Percentiles rank a stretch among this genome's conserved stretches.
These are phyloP conservation scores for Pseudozyma hubeiensis DNA, from an alignment of 1,284 basidiomycete genomes.

Conservation along the genomic window DNA sequence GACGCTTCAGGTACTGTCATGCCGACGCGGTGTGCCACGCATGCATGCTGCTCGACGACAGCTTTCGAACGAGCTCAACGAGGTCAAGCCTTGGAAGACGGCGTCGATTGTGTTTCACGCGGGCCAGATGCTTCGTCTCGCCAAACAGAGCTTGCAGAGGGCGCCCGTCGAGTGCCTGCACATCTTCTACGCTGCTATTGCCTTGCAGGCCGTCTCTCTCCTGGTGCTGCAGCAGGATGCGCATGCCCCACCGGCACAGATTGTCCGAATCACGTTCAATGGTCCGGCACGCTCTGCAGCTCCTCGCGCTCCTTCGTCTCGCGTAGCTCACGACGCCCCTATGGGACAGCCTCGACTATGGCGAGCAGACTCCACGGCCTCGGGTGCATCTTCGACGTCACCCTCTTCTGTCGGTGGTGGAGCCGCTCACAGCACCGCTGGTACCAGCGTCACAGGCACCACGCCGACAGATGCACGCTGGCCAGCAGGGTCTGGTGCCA, in stretches of 20 bases:
- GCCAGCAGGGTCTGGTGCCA: neutral
- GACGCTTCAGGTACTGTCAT: constrained; percentile 23
- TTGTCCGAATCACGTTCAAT: constrained; percentile 16
- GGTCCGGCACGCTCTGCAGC: constrained; percentile 3
- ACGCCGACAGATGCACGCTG: constrained; percentile 1
- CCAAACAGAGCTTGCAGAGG: constrained; percentile 20
- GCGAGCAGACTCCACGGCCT: constrained; percentile 1
- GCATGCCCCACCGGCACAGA: constrained; percentile 1
- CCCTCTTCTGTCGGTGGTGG: constrained; percentile 9
- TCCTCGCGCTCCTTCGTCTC: constrained; percentile 1
- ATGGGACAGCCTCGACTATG: neutral
- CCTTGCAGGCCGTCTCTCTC: constrained; percentile 18
- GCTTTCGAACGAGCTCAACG: constrained; percentile 11
- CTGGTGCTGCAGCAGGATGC: constrained; percentile 11
- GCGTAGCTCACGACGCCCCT: neutral
- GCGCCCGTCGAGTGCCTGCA: constrained; percentile 23
- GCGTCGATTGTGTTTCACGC: constrained; percentile 15
- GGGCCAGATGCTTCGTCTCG: constrained; percentile 18
- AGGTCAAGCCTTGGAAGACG: constrained; percentile 11
- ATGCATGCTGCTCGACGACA: constrained; percentile 17
- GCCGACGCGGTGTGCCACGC: constrained; percentile 18
- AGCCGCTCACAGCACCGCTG: constrained; percentile 2
- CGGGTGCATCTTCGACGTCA: constrained; percentile 11
- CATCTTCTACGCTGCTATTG: constrained; percentile 25
- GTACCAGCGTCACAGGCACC: neutral